Evolutionary conservation across 306 rosid species (phyloP), one percentile per base, ranked within the genome.

Genomic region (Dryas drummondii): DNA sequence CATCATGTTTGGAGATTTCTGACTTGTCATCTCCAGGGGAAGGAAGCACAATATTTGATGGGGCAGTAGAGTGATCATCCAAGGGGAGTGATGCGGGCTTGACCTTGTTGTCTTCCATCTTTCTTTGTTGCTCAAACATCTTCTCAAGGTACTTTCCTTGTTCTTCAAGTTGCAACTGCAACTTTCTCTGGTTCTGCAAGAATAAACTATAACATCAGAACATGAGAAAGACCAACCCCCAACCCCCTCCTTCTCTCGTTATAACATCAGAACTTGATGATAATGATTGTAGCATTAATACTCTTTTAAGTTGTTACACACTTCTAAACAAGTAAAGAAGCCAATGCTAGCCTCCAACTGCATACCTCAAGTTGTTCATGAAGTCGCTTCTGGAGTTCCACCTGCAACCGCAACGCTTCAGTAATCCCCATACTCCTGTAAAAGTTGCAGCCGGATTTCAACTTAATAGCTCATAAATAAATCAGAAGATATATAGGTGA

Each of bases 301-400:
- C 37, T 32, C 2, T 32, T 32, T 1, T 32, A 32, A 53, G 3
- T 71, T 4, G 54, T 64, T 13, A 66, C n/a, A 48, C 26, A 65
- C 4, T 61, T 52, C 51, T 40, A 16, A 57, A 73, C 22, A 45
- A 15, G 22, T 27, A 7, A 19, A 37, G 11, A 55, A 73, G 71
- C 54, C 76, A 67, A 47, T 46, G 46, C 52, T 12, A 49, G 44
- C 64, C 10, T 67, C 76, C 56, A 65, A 66, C n/a, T 42, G 45
- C 82, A 79, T 77, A 94, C 99, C 97, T 94, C 99, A 42, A 94
- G 97, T 81, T 92, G 99, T 72, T 94, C 99, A 57, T 94, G 99
- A 69, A 94, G 99, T 82, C 88, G 88, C 86, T 94, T 94, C 87
- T 94, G 99, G 84, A 94, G 96, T 75, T 94, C 99, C 87, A 94